These are phyloP conservation scores for Bathelium albidoporum DNA, from an alignment of 495 filamentous ascomycete species.

Conservation along the genomic window DNA sequence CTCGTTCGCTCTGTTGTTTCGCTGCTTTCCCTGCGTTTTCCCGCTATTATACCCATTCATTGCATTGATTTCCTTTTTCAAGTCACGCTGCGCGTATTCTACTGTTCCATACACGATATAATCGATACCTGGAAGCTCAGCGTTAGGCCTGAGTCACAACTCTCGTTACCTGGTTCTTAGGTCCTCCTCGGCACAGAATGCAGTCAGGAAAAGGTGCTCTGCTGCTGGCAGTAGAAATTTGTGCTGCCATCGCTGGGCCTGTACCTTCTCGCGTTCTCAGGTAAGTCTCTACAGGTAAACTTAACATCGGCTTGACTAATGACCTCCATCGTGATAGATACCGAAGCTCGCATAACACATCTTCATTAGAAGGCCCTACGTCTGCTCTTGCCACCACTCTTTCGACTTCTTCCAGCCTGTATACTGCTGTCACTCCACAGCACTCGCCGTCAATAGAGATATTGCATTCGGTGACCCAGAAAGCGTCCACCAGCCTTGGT, in stretches of 20 bases:
- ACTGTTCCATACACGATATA: no score
- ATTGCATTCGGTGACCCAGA: background rate
- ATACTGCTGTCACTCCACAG: background rate
- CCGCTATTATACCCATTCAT: no score
- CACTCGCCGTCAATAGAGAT: background rate
- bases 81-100: no score
- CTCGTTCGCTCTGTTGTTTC: background rate
- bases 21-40: background rate
- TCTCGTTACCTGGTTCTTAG: background rate
- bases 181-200: background rate
- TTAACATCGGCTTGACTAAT: background rate
- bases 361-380: background rate
- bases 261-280: background rate
- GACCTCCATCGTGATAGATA: background rate
- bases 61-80: no score
- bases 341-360: background rate
- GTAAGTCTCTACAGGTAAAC: background rate
- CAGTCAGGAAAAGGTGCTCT: background rate
- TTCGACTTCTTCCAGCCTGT: background rate
- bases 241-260: background rate
- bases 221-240: background rate
- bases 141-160: no score
- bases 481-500: background rate
- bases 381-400: background rate
- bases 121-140: no score